A percentile compares a stretch with the other conserved stretches of the same genome.
Evolutionary conservation across 257 asterid species (phyloP).

Genomic region (Rubia yunnanensis): DNA sequence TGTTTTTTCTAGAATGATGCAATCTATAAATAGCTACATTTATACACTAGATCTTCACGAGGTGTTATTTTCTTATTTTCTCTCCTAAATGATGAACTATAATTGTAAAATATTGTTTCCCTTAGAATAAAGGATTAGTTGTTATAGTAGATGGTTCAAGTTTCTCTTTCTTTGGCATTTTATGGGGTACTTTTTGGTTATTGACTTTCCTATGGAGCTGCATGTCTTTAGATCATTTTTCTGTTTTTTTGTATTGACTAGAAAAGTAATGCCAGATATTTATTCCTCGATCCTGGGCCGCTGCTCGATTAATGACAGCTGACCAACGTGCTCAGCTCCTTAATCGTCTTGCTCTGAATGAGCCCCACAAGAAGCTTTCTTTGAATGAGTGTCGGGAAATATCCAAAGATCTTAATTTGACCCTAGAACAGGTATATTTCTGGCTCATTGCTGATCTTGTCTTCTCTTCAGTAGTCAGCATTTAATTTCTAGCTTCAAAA

Average conservation of each 20-base stretch:
- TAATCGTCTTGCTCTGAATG: slow-evolving; percentile 43
- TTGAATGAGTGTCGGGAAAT: slow-evolving; percentile 60
- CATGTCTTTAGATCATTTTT: not conserved
- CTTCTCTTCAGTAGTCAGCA: not conserved
- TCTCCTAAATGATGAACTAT: slow-evolving; percentile 6
- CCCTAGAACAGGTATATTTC: slow-evolving; percentile 76
- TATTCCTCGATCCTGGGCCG: slow-evolving; percentile 61
- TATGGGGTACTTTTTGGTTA: not conserved
- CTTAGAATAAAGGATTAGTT: not conserved
- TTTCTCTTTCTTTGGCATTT: slow-evolving; percentile 3
- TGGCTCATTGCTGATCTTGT: slow-evolving; percentile 15
- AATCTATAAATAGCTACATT: slow-evolving; percentile 27
- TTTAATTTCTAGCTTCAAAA: not conserved
- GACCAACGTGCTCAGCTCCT: slow-evolving; percentile 68
- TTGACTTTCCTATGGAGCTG: not conserved
- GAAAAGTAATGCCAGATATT: slow-evolving; percentile 45
- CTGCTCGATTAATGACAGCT: slow-evolving; percentile 64
- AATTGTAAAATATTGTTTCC: too few species aligned
- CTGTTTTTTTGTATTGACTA: slow-evolving; percentile 16
- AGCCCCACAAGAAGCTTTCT: slow-evolving; percentile 56
- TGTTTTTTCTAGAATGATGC: not conserved
- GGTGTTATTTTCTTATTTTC: slow-evolving; percentile 15
- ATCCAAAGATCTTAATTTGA: slow-evolving; percentile 76
- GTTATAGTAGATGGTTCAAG: not conserved
- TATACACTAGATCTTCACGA: slow-evolving; percentile 84